Base-by-base conservation (phyloP, 768 basidiomycete species). In the Pholiota molesta region DNA sequence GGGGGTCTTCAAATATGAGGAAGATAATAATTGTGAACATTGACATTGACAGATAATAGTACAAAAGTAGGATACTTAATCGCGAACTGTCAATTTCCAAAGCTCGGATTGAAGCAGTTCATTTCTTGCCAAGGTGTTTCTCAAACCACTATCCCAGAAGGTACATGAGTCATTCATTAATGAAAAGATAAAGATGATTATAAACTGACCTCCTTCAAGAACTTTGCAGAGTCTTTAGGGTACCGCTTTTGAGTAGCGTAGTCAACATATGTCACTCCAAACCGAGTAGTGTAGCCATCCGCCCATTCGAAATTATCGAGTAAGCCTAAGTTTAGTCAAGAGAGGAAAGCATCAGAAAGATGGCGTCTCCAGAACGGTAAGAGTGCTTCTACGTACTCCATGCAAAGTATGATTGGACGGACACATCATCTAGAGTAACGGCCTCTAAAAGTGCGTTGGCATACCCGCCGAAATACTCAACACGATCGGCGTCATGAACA, bases 261-360 rank as follows among this genome's bases (percentile, higher is more conserved):
- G 73, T 90, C 83, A 44, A 91, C 83, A 70, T 89, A 86, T 8
- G 86, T 89, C 54, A 88, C 81, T 17, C 88, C 88, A 66, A 91
- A 91, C 7, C 89, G 84, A 5, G 85, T 85, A 37, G 72, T 74
- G 65, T 88, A 88, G 8, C 89, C 87, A 62, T 90, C 88, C 21
- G 86, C 84, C 87, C 89, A 88, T 71, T 90, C 89, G 61, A 89
- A 88, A 69, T 89, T 89, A 66, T 89, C 87, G 61, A 90, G 66
- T 51, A 90, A 75, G 73, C 86, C 85, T 86, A 37, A 33, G 9
- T 49, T 49, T 21, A 26, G 47, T 8, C 7, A 26, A 26, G 31
- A 29, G 28, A 23, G 35, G 33, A 37, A 45, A 16, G 1, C 14
- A 13, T 37, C 1, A 37, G 35, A 37, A 37, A 37, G 13, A 37